Evolutionary conservation across 208 protist species (phyloP), one percentile per base, ranked within the genome.

Genomic region (Porcisia hertigi): DNA sequence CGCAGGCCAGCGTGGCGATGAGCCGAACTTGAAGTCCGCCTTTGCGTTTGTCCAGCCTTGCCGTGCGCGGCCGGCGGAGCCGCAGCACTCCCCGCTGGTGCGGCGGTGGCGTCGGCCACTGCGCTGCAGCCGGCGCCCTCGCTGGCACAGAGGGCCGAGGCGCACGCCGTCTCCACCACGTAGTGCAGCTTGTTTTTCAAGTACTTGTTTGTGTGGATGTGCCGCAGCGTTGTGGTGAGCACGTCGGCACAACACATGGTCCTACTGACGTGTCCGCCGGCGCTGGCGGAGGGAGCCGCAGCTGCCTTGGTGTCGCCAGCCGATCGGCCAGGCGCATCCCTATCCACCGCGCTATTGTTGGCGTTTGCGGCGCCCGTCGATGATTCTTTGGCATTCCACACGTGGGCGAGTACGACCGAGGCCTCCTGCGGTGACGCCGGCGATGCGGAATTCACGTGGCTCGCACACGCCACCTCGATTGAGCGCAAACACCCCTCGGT

Each of bases 341-440:
- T 30, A n/a, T 25, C 73, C 9, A 30, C 23, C 36, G 45, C 58
- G 23, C 12, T 1, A n/a, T 34, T 18, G 66, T 2, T 25, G 57
- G 57, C 55, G 36, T 11, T n/a, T 23, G n/a, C 11, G 63, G 6
- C 52, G 67, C 54, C 62, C 52, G 3, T 39, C 16, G 39, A 39
- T 36, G 30, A 59, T 30, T 2, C 25, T 54, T 69, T 62, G 41
- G 36, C 55, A 30, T 83, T 67, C 89, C 90, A 97, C n/a, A 83
- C 77, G 69, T 97, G 91, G 6, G 90, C 53, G 1, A 96, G 69
- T 16, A 96, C 75, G 30, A 97, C 84, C 71, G 94, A 87, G 14
- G 67, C 69, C 43, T 86, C 84, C 25, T 91, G 75, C 58, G 88
- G 82, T 30, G 84, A 59, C 12, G 41, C 55, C 76, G 92, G 41